Evolutionary conservation across 139 green algal species (phyloP).

Genomic region (Ostreobium quekettii): DNA sequence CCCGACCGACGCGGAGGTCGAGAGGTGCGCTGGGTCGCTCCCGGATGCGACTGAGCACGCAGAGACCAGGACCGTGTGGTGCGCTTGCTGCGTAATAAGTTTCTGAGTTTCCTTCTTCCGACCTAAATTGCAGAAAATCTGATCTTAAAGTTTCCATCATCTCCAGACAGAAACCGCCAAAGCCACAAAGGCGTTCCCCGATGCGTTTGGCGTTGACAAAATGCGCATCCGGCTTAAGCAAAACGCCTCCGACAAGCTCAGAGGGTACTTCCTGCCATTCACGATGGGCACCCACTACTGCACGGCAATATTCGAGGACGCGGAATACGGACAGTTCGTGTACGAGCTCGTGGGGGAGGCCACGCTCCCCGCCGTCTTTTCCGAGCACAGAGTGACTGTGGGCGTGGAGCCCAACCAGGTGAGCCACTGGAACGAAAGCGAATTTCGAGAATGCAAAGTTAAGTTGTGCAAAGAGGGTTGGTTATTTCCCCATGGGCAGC

Average conservation of each 20-base stretch:
- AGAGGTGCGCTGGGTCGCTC: too few relatives aligned
- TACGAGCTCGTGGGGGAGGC: slow-evolving; percentile 57
- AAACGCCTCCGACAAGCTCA: slow-evolving; percentile 41
- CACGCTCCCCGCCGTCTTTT: slow-evolving; percentile 34
- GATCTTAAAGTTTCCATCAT: too few relatives aligned
- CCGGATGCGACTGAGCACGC: too few relatives aligned
- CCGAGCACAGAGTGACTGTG: slow-evolving; percentile 19
- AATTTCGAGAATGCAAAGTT: too few relatives aligned
- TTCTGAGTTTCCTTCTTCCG: too few relatives aligned
- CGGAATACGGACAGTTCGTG: slow-evolving; percentile 46
- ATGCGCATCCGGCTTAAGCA: slow-evolving; percentile 41
- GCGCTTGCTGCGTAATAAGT: too few relatives aligned
- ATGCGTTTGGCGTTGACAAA: slow-evolving; percentile 53
- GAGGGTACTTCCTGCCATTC: slow-evolving; percentile 65
- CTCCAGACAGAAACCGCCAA: too few relatives aligned
- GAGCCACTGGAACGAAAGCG: slow-evolving; percentile 13
- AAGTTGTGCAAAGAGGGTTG: too few relatives aligned
- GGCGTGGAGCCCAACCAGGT: slow-evolving; percentile 10
- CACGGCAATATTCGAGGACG: slow-evolving; percentile 43
- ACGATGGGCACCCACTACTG: slow-evolving; percentile 39
- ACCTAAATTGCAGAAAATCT: too few relatives aligned
- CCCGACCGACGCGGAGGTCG: too few relatives aligned
- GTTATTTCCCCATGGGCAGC: too few relatives aligned
- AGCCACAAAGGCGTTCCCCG: slow-evolving; percentile 45
- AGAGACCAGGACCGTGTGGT: too few relatives aligned